These are phyloP conservation scores for Lipomyces sp. DNA, from an alignment of 805 yeast species.

Conservation along the genomic window DNA sequence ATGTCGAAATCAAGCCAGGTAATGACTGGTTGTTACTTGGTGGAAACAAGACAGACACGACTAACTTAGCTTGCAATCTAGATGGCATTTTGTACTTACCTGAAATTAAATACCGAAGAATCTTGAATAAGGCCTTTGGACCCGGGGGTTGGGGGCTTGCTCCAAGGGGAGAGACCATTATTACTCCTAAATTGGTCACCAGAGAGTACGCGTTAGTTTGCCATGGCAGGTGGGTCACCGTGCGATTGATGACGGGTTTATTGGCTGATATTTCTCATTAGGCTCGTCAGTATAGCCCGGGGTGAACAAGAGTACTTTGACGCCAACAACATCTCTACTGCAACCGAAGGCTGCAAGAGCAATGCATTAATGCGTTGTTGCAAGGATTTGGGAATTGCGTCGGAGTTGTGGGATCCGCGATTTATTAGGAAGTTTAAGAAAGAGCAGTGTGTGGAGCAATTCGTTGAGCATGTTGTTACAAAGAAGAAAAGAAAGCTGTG, in stretches of 20 bases:
- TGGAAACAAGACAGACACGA: background rate
- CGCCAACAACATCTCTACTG: conserved; percentile 87
- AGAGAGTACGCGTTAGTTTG: conserved; percentile 90
- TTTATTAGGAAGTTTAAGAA: conserved; percentile 75
- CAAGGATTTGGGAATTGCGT: conserved; percentile 94
- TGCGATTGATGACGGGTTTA: background rate
- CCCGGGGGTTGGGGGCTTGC: conserved; percentile 99
- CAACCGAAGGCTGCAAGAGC: conserved; percentile 95
- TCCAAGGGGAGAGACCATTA: conserved; percentile 82
- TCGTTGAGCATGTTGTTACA: conserved; percentile 80
- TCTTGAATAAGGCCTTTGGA: conserved; percentile 88
- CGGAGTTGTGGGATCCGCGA: conserved; percentile 96
- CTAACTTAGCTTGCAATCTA: conserved; percentile 1
- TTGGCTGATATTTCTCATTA: background rate
- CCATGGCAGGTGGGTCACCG: conserved; percentile 61
- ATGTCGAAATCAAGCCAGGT: conserved; percentile 86
- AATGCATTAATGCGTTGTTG: conserved; percentile 98
- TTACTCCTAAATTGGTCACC: conserved; percentile 75
- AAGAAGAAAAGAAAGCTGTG: conserved; percentile 83
- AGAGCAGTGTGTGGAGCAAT: conserved; percentile 74
- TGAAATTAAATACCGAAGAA: conserved; percentile 91
- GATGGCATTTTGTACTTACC: conserved; percentile 92
- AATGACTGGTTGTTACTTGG: background rate
- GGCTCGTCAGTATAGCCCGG: conserved; percentile 82
- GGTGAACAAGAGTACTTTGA: conserved; percentile 95